Percentiles rank a stretch among this genome's conserved stretches.
These are phyloP conservation scores for Wickerhamiella musiphila DNA, from an alignment of 805 yeast genomes.

Conservation along the genomic window DNA sequence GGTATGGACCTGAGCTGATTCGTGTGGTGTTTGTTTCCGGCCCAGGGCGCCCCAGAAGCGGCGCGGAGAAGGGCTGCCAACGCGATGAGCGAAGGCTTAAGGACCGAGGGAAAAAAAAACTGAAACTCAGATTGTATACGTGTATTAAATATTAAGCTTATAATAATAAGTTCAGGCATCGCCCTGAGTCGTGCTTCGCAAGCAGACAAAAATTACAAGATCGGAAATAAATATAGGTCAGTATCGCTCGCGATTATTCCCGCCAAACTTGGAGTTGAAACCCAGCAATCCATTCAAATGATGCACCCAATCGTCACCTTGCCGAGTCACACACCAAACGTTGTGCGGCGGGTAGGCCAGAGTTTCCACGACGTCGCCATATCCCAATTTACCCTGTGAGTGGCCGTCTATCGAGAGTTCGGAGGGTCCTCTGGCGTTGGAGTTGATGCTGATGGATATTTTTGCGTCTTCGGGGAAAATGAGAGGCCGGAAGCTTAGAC, in stretches of 20 bases:
- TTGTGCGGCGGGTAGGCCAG: constrained; percentile 28
- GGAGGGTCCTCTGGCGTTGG: constrained; percentile 22
- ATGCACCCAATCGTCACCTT: constrained; percentile 79
- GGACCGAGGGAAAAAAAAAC: no score
- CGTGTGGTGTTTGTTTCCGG: no score
- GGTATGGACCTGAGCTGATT: constrained; percentile 18
- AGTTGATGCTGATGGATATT: constrained; percentile 25
- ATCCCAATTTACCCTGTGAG: constrained; percentile 45
- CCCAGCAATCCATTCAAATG: constrained; percentile 80
- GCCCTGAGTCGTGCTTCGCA: no score
- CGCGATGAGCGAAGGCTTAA: no score
- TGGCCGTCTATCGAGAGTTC: constrained; percentile 74
- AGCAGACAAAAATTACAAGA: no score
- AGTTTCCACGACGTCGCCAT: constrained; percentile 39
- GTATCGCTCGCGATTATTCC: no score
- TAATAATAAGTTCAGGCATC: no score
- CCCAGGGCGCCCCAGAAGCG: no score
- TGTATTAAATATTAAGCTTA: no score
- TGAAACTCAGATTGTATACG: no score
- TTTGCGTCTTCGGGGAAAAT: constrained; percentile 66
- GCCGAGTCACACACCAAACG: constrained; percentile 72
- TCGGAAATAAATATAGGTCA: no score
- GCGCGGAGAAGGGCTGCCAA: no score
- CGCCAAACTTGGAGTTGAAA: constrained; percentile 65
- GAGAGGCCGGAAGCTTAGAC: constrained; percentile 77